Base-by-base conservation (phyloP, 768 basidiomycete species). In the Russula sp. region DNA sequence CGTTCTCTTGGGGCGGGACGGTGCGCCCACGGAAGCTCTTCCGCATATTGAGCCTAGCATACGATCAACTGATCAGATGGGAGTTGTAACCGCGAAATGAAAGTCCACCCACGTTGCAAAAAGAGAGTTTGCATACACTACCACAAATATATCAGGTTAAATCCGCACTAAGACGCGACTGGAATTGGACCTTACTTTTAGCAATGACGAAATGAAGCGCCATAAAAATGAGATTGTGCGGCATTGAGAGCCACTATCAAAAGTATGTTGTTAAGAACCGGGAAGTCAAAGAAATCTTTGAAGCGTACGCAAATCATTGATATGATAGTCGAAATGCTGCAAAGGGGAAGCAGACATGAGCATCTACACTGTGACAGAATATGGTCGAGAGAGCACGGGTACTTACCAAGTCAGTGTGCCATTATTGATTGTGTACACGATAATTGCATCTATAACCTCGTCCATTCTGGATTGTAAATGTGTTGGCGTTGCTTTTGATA, bases 351-450 rank as follows among this genome's bases (percentile, higher is more conserved):
- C 2, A 42, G 11, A 36, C 3, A 18, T 58, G 48, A 50, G 56
- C 34, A 5, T 25, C 56, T 35, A 43, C 20, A 42, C 20, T 35
- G 35, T 22, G 34, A 35, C 13, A 51, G 11, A n/a, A 58, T 34
- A 39, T 18, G 18, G 0, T 14, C 3, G 25, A 29, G 34, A 32
- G 16, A 16, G 45, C 39, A 29, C 10, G 34, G 47, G 41, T 9
- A 50, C 59, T 56, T 9, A 67, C 66, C 65, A 62, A 32, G 67
- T 68, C 35, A 68, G 49, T 1, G 65, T 59, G n/a, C 67, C 67
- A 34, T 68, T 68, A 29, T 66, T 68, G 54, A 68, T 36, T 8
- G 67, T 68, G 43, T 68, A 67, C 32, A 66, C 18, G 38, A 68
- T 61, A 39, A 68, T 61, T 0, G 57, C 34, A 13, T 64, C 59